Base-by-base conservation (phyloP, 2,329 filamentous ascomycete species). In the Stachybotrys chlorohalonatus region DNA sequence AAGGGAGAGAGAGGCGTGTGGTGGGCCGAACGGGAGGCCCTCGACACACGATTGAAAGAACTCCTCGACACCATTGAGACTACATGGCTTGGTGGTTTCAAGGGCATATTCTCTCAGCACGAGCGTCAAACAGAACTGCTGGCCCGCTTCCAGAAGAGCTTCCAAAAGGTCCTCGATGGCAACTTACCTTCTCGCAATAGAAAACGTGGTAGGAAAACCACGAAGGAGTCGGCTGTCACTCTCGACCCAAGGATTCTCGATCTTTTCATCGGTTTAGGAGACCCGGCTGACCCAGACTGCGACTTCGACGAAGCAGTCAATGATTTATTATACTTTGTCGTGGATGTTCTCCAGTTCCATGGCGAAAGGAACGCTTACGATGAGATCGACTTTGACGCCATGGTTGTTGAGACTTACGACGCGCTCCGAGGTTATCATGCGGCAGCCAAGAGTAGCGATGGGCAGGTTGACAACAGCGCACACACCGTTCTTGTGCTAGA, bases 301-400 rank as follows among this genome's bases (percentile, higher is more conserved):
- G 90, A 96, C 58, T 80, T 95, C 24, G 93, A 97, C 59, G 93
- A 97, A 64, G 84, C 87, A 0, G 74, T 99, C n/a, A 90, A 87
- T 61, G 94, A 99, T 67, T 75, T 99, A 31, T 80, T 99, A 4
- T 97, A 96, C 72, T 97, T 97, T 66, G 89, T 97, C 1, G 86
- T 99, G 6, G 94, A 99, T 64, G 92, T 97, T 52, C 77, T 99
- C 3, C 94, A 97, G 67, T 97, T 99, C 70, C 90, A 96, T 62
- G 94, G 94, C 15, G 95, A 99, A 72, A 83, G 85, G 51, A 99
- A 97, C 66, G 94, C 95, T 0, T 96, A 96, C 70, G 94, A 99
- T 63, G 94, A 99, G 72, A 89, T 99, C 58, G 93, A 97, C 69
- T 95, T 97, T 66, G 94, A 99, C 59, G 75, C 80, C 61, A 95